A percentile compares a stretch with the other conserved stretches of the same genome.
Conservation (phyloP, 140 eudicot species). For the Anethum foeniculum region DNA sequence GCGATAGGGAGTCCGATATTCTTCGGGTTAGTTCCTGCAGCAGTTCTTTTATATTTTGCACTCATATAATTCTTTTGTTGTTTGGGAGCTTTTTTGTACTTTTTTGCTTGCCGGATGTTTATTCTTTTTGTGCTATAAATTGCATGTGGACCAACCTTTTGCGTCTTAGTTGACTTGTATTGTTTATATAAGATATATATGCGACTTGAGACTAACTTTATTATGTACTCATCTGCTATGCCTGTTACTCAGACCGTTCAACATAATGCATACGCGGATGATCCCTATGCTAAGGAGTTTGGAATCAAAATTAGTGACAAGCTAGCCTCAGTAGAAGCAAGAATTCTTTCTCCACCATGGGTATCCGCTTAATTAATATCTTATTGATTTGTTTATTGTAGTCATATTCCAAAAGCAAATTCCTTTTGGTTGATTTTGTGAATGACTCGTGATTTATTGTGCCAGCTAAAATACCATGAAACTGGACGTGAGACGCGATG, state of each 20-base stretch:
- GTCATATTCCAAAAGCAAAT: neutral
- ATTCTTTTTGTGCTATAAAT: neutral
- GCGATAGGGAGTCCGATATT: slow-evolving; percentile 72
- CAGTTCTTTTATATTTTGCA: neutral
- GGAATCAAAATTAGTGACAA: slow-evolving; percentile 79
- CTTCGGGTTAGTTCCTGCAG: slow-evolving; percentile 40
- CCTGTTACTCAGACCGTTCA: slow-evolving; percentile 53
- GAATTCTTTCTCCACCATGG: slow-evolving; percentile 93
- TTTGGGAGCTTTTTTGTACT: neutral
- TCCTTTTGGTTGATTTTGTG: neutral
- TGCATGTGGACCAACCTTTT: neutral
- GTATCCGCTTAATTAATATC: slow-evolving; percentile 21
- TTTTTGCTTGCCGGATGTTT: neutral
- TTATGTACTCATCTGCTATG: neutral
- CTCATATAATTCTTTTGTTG: neutral
- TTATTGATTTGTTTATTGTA: neutral
- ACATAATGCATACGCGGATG: slow-evolving; percentile 73
- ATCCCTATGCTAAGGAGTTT: slow-evolving; percentile 83
- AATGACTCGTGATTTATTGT: neutral
- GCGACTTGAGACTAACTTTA: neutral
- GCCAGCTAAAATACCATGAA: slow-evolving; percentile 82
- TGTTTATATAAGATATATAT: neutral
- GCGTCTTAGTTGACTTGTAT: neutral
- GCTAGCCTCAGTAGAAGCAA: slow-evolving; percentile 86
- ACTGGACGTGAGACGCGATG: slow-evolving; percentile 84